Conservation (phyloP, 345 rosid genomes). For the Pugionium cornutum region DNA sequence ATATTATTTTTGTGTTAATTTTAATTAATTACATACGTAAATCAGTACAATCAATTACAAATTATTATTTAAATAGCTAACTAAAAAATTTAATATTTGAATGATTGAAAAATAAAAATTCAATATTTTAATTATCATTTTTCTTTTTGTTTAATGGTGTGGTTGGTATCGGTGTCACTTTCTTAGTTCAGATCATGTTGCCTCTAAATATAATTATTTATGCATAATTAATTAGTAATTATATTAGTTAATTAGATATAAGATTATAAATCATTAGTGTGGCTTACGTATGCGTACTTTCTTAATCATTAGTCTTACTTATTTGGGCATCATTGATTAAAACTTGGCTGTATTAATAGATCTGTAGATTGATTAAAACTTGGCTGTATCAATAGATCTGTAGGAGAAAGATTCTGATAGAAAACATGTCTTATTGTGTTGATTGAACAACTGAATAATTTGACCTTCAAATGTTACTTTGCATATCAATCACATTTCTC, state of each 20-base stretch:
- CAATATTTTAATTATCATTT: no score
- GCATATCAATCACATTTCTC: background rate
- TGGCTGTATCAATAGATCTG: constrained; percentile 17
- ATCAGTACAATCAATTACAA: no score
- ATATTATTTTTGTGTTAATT: no score
- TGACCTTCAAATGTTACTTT: constrained; percentile 31
- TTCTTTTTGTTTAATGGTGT: background rate
- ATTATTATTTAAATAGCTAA: no score
- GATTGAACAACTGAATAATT: constrained; percentile 23
- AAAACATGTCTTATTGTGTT: constrained; percentile 26
- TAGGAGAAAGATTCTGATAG: constrained; percentile 15
- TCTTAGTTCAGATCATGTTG: constrained; percentile 34
- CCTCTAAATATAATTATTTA: background rate
- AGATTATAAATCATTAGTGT: constrained; percentile 18
- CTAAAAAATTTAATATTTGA: no score
- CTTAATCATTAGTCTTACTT: background rate
- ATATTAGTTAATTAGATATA: background rate
- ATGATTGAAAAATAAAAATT: no score
- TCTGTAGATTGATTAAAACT: constrained; percentile 2
- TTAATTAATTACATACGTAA: no score
- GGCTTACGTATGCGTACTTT: constrained; percentile 34
- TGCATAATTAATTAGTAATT: background rate
- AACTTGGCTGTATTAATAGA: no score
- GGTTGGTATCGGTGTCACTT: constrained; percentile 14
- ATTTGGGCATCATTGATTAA: no score